Evolutionary conservation across 257 asterid genomes (phyloP).

Genomic region (Rubia yunnanensis): DNA sequence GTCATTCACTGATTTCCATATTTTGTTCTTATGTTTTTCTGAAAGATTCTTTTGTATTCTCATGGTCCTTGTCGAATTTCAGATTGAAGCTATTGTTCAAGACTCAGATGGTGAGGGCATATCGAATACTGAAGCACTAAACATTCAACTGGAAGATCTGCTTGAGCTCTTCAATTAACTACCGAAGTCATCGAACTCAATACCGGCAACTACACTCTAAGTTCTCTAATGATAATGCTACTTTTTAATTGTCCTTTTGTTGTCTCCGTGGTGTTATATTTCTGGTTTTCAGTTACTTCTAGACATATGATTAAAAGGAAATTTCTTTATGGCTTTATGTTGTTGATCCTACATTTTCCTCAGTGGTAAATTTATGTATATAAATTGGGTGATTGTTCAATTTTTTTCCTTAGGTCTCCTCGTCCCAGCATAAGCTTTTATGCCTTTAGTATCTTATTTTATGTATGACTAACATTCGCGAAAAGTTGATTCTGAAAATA

Average conservation of each 20-base stretch:
- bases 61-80: no score
- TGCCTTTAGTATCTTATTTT: no score
- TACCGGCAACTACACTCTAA: constrained; percentile 86
- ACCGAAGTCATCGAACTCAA: constrained; percentile 58
- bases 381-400: background rate
- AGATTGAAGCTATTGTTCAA: no score
- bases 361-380: background rate
- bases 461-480: no score
- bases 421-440: no score
- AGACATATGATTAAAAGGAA: background rate
- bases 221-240: background rate
- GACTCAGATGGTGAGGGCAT: no score
- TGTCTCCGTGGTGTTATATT: background rate
- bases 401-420: no score
- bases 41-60: no score
- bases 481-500: no score
- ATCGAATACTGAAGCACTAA: no score
- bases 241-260: background rate
- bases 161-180: constrained; percentile 74
- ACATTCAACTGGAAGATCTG: constrained; percentile 75
- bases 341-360: background rate
- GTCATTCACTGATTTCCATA: no score
- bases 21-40: no score
- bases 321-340: background rate
- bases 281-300: background rate